Conservation (phyloP, 208 protist species). For the Leishmania gerbilli region DNA sequence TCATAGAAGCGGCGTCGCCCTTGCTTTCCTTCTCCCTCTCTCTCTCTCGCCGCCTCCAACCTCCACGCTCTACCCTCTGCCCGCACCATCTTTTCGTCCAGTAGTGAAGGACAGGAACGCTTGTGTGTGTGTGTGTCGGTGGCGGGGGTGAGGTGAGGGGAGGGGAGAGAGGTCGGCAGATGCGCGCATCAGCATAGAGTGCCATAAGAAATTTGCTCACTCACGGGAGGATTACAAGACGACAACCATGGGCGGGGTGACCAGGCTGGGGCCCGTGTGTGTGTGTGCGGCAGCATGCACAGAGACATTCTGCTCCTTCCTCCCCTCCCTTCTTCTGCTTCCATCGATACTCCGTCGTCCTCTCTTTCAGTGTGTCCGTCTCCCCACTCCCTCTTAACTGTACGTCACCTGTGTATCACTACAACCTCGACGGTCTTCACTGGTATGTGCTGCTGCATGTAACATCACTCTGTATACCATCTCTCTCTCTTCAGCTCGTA, state of each 20-base stretch:
- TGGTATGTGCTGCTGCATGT: background rate
- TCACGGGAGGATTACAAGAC: background rate
- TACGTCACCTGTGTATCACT: background rate
- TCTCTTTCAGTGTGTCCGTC: background rate
- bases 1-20: background rate
- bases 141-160: background rate
- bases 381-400: background rate
- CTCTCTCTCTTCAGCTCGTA: background rate
- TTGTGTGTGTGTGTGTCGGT: slow-evolving; percentile 7
- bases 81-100: background rate
- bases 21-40: background rate
- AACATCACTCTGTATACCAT: background rate
- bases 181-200: background rate
- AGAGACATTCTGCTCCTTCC: background rate
- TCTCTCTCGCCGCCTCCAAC: background rate
- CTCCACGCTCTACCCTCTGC: background rate
- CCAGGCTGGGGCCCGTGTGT: background rate
- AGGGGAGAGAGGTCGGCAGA: background rate
- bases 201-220: background rate
- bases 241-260: background rate
- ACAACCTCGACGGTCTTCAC: background rate
- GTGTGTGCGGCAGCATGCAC: background rate
- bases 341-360: background rate
- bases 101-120: background rate
- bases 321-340: background rate